These are phyloP conservation scores for Monilinia fructicola DNA, from an alignment of 2,329 filamentous ascomycete species.

Conservation along the genomic window DNA sequence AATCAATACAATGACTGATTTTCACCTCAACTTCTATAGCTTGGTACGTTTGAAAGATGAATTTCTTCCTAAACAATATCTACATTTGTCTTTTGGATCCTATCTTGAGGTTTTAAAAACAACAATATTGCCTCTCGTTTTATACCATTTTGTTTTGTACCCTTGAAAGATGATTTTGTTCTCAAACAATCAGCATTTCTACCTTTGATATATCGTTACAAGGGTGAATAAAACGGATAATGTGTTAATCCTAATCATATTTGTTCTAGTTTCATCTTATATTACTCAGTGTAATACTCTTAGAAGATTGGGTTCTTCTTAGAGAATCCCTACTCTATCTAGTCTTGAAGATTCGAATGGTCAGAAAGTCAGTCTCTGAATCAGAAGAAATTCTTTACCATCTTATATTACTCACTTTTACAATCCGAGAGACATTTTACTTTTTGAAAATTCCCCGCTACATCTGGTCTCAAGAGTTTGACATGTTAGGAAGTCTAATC, in stretches of 20 bases:
- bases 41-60: not conserved
- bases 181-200: not conserved
- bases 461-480: not conserved
- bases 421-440: no score
- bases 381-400: no score
- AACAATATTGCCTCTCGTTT: not conserved
- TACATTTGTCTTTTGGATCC: not conserved
- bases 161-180: not conserved
- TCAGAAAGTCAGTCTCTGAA: no score
- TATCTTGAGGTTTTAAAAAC: not conserved
- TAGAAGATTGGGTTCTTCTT: not conserved
- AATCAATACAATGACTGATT: not conserved
- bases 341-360: no score
- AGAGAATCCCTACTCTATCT: not conserved
- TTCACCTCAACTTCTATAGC: not conserved
- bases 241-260: no score
- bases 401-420: no score
- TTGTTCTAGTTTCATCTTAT: not conserved
- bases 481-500: not conserved
- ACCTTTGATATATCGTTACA: no score
- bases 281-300: not conserved
- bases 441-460: not conserved
- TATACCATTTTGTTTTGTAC: not conserved
- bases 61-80: not conserved
- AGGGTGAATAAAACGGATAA: no score